Conservation (phyloP, 768 basidiomycete species). For the Trametes cingulata region DNA sequence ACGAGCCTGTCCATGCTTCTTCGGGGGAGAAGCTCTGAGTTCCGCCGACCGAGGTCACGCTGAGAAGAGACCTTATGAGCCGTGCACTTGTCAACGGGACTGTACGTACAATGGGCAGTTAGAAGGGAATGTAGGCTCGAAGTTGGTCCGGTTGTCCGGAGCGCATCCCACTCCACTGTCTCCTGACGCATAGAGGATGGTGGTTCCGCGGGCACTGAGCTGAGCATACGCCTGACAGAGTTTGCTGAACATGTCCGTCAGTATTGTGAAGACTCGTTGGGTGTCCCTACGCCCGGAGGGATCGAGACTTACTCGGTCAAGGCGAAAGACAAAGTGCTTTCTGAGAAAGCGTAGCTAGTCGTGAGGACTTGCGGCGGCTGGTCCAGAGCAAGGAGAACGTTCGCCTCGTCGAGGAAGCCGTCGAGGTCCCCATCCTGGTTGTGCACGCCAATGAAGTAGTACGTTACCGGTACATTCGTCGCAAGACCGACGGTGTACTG, state of each 20-base stretch:
- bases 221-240: slow-evolving; percentile 37
- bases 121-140: slow-evolving; percentile 38
- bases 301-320: slow-evolving; percentile 21
- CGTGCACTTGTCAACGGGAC: background rate
- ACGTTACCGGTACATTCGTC: slow-evolving; percentile 32
- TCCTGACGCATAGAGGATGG: slow-evolving; percentile 39
- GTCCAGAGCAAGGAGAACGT: slow-evolving; percentile 26
- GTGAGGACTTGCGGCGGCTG: slow-evolving; percentile 34
- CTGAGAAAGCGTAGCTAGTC: slow-evolving; percentile 47
- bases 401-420: slow-evolving; percentile 35
- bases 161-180: slow-evolving; percentile 38
- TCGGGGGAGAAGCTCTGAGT: slow-evolving; percentile 37
- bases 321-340: slow-evolving; percentile 43
- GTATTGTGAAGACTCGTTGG: slow-evolving; percentile 45
- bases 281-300: slow-evolving; percentile 29
- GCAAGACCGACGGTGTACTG: slow-evolving; percentile 38
- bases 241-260: slow-evolving; percentile 39
- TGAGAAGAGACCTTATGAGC: slow-evolving; percentile 1
- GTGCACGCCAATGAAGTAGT: slow-evolving; percentile 35
- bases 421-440: slow-evolving; percentile 29
- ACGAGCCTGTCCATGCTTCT: slow-evolving; percentile 32
- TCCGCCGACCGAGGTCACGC: slow-evolving; percentile 39
- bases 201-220: slow-evolving; percentile 37
- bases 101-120: slow-evolving; percentile 35
- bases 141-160: slow-evolving; percentile 23